phyloP scores from a whole-genome alignment of 2,329 filamentous ascomycete genomes.

The Rhexocercosporidium sp. region DNA sequence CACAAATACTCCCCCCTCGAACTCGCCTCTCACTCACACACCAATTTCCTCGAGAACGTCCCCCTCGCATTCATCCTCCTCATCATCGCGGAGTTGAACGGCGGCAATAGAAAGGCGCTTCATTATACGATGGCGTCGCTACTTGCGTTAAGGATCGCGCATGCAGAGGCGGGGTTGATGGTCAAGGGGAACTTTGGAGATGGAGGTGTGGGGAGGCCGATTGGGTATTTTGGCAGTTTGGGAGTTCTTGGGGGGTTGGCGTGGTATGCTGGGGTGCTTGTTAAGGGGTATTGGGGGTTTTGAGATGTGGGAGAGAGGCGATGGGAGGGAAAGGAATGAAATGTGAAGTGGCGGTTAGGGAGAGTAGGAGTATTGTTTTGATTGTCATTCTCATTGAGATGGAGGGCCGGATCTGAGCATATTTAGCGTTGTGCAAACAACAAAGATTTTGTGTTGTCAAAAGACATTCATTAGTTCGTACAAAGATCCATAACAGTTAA shows the following conservation, averaged over 20 bases:
- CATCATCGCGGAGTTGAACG: constrained; percentile 51
- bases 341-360: neutral
- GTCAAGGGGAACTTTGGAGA: constrained; percentile 24
- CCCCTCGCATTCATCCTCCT: constrained; percentile 56
- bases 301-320: constrained; percentile 1
- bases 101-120: constrained; percentile 21
- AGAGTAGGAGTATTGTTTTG: neutral
- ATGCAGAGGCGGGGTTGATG: constrained; percentile 22
- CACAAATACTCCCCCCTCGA: constrained; percentile 9
- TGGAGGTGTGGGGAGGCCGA: constrained; percentile 24
- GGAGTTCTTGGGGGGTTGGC: constrained; percentile 23
- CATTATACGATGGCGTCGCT: constrained; percentile 25
- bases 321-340: neutral
- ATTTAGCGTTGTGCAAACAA: neutral
- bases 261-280: constrained; percentile 23
- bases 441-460: neutral
- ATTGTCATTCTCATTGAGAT: neutral
- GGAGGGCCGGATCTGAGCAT: neutral
- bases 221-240: constrained; percentile 27
- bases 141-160: constrained; percentile 24
- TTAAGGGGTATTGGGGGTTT: constrained; percentile 29
- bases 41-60: constrained; percentile 41
- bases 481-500: neutral
- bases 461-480: neutral
- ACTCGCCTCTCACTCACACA: constrained; percentile 20